Evolutionary conservation across 805 yeast genomes (phyloP).

Genomic region (Kluyveromyces siamensis): DNA sequence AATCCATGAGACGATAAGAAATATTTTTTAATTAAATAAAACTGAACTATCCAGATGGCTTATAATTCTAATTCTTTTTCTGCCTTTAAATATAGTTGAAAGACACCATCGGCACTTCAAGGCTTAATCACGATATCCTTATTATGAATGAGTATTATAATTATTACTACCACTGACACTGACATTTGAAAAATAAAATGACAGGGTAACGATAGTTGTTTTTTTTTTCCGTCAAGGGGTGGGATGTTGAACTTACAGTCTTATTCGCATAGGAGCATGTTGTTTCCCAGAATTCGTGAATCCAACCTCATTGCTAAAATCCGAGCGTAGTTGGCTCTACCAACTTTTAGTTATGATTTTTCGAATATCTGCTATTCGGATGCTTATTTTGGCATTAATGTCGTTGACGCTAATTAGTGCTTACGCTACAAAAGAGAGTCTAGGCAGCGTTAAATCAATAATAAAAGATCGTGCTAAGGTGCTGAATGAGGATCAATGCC

Average conservation of each 20-base stretch:
- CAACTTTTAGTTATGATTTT: background rate
- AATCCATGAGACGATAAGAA: too few species aligned
- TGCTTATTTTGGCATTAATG: background rate
- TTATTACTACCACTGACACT: background rate
- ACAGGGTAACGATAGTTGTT: background rate
- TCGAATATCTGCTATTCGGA: background rate
- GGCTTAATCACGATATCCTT: too few species aligned
- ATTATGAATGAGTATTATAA: background rate
- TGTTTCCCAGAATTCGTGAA: too few species aligned
- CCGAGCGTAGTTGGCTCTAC: background rate
- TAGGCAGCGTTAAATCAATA: background rate
- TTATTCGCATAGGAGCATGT: too few species aligned
- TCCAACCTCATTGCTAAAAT: too few species aligned
- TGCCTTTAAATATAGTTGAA: too few species aligned
- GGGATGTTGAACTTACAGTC: too few species aligned
- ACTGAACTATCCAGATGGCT: too few species aligned
- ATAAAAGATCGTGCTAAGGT: background rate
- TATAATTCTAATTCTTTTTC: too few species aligned
- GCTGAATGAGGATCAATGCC: constrained; percentile 42
- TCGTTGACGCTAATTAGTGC: background rate
- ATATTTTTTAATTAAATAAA: too few species aligned
- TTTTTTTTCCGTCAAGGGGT: background rate
- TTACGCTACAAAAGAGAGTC: background rate
- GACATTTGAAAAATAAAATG: background rate
- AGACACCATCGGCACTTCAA: too few species aligned